These are phyloP conservation scores for Paulownia fortunei DNA, from an alignment of 257 asterid genomes.

Conservation along the genomic window DNA sequence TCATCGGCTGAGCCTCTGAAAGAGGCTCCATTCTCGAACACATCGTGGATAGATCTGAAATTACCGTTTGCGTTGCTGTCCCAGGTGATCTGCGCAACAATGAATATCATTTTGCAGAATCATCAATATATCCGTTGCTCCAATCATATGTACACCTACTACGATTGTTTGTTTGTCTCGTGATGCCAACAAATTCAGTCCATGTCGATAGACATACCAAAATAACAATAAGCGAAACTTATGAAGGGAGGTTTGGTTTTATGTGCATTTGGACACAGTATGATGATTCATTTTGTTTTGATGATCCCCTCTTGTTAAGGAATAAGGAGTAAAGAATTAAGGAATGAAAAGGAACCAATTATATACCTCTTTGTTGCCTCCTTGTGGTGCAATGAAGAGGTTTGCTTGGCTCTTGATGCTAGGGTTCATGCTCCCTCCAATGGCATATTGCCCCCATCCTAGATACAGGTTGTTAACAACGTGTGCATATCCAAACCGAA, in stretches of 20 bases:
- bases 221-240: no score
- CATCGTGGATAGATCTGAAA: slow-evolving; percentile 65
- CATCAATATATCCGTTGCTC: no score
- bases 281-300: no score
- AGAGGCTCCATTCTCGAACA: slow-evolving; percentile 81
- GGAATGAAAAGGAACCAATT: no score
- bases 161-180: no score
- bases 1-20: slow-evolving; percentile 41
- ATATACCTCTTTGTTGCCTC: slow-evolving; percentile 71
- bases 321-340: no score
- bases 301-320: background rate
- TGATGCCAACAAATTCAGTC: no score
- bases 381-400: slow-evolving; percentile 73
- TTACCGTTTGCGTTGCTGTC: slow-evolving; percentile 40
- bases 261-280: no score
- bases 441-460: slow-evolving; percentile 88
- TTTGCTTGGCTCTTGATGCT: slow-evolving; percentile 85
- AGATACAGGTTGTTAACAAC: slow-evolving; percentile 80
- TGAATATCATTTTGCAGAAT: background rate
- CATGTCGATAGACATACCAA: no score
- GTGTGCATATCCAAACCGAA: slow-evolving; percentile 88
- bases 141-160: no score
- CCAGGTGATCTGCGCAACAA: slow-evolving; percentile 64
- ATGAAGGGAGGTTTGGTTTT: no score
- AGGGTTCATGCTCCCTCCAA: slow-evolving; percentile 93